A percentile compares a stretch with the other conserved stretches of the same genome.
Conservation (phyloP, 805 yeast species). For the Priceomyces castillae region DNA sequence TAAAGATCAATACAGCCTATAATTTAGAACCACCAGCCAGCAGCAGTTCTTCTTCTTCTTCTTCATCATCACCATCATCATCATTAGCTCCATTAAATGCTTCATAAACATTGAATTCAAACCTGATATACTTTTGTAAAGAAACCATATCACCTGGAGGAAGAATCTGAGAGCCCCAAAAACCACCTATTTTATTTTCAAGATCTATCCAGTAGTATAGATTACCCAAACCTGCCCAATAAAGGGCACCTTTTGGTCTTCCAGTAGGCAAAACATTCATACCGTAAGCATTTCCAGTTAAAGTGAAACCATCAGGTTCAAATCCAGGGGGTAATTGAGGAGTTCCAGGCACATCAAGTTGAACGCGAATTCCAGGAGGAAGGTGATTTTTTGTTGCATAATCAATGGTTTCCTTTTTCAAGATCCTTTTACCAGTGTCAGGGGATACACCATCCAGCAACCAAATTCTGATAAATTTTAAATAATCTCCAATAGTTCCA, state of each 20-base stretch:
- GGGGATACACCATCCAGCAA: conserved; percentile 39
- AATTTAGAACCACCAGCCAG: neutral
- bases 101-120: conserved; percentile 28
- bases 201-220: conserved; percentile 40
- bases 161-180: conserved; percentile 38
- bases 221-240: conserved; percentile 42
- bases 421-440: conserved; percentile 30
- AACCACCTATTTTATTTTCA: conserved; percentile 36
- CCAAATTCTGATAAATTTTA: conserved; percentile 39
- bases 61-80: neutral
- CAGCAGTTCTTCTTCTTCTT: neutral
- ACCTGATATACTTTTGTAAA: conserved; percentile 16
- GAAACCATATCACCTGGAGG: conserved; percentile 30
- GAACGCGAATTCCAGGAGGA: conserved; percentile 23
- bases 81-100: conserved; percentile 8
- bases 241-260: conserved; percentile 32
- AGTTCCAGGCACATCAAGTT: conserved; percentile 12
- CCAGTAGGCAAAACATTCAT: conserved; percentile 28
- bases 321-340: conserved; percentile 12
- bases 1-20: neutral
- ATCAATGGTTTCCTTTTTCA: conserved; percentile 26
- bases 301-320: conserved; percentile 30
- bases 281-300: conserved; percentile 33
- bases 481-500: conserved; percentile 36
- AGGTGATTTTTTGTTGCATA: conserved; percentile 35